Evolutionary conservation across 2,329 filamentous ascomycete species (phyloP), one percentile per base, ranked within the genome.

Genomic region (Verticillium longisporum): DNA sequence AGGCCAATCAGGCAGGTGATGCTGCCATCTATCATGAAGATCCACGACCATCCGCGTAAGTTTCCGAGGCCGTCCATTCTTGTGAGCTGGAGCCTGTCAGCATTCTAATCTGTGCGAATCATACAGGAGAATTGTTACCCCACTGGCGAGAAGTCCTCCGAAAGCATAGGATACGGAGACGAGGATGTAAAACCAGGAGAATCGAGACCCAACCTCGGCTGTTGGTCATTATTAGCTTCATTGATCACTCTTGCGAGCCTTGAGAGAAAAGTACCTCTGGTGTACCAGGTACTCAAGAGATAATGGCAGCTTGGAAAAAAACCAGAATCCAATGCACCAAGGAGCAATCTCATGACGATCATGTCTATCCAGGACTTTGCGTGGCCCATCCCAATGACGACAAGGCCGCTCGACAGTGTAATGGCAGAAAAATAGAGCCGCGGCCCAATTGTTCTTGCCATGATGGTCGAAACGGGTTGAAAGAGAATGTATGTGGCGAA

Each of bases 241-340:
- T 7, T 3, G 6, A 3, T 26, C 26, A 26, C 26, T 26, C 26
- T 26, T 26, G 26, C 26, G 26, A 26, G 26, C 3, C 26, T n/a
- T 4, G 4, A 7, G 18, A 11, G 45, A 11, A 70, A 80, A 78
- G 71, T n/a, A 84, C 83, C 88, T 72, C 86, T 75, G 0, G 86
- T 87, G 68, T 89, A 90, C 88, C 88, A 92, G 37, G 86, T 89
- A 62, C 84, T 88, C 15, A 92, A 80, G 6, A 91, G 76, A 68
- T 90, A 91, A 0, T 89, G 86, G 58, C 83, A 88, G 58, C 84
- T 83, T 0, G 88, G 88, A 72, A 91, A 91, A 73, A 88, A 90
- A 0, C 88, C 85, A 15, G 85, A 83, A 70, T 91, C 88, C 31
- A 90, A 78, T 1, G 87, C 64, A 56, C 88, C 88, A 15, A 89